Percentiles rank a stretch among this genome's conserved stretches.
These are phyloP conservation scores for Mortierella sp. DNA, from an alignment of 371 early-diverging fungal species.

Conservation along the genomic window DNA sequence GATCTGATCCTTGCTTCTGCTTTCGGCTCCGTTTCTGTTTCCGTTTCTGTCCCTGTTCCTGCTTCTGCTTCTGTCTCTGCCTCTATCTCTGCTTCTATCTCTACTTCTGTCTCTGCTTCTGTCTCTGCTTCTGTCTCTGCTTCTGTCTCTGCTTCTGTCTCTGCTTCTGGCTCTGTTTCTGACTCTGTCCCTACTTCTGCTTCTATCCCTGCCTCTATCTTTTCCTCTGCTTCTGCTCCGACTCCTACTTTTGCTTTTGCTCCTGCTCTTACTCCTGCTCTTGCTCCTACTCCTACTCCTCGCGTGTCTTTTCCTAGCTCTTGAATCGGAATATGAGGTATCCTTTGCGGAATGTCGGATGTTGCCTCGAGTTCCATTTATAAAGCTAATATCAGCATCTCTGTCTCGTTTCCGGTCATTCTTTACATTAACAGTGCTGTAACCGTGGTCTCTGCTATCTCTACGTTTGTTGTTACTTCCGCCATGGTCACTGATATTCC, in stretches of 20 bases:
- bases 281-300: slow-evolving; percentile 24
- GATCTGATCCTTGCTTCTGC: background rate
- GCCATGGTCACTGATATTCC: slow-evolving; percentile 6
- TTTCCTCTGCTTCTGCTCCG: slow-evolving; percentile 17
- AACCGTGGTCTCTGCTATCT: slow-evolving; percentile 12
- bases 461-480: background rate
- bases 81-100: slow-evolving; percentile 2
- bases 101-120: background rate
- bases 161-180: slow-evolving; percentile 11
- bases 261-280: slow-evolving; percentile 19
- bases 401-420: slow-evolving; percentile 35
- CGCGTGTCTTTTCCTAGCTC: slow-evolving; percentile 34
- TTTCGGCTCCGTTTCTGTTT: slow-evolving; percentile 2
- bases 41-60: no score
- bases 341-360: slow-evolving; percentile 18
- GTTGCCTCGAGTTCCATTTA: background rate
- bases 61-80: no score
- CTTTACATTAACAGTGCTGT: background rate
- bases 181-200: slow-evolving; percentile 11
- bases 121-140: slow-evolving; percentile 12
- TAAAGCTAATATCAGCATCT: slow-evolving; percentile 13
- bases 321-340: slow-evolving; percentile 17
- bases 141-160: slow-evolving; percentile 19
- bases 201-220: slow-evolving; percentile 11
- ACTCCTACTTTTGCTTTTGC: slow-evolving; percentile 18